Base-by-base conservation (phyloP, 495 filamentous ascomycete genomes). In the Amorphotheca resinae region DNA sequence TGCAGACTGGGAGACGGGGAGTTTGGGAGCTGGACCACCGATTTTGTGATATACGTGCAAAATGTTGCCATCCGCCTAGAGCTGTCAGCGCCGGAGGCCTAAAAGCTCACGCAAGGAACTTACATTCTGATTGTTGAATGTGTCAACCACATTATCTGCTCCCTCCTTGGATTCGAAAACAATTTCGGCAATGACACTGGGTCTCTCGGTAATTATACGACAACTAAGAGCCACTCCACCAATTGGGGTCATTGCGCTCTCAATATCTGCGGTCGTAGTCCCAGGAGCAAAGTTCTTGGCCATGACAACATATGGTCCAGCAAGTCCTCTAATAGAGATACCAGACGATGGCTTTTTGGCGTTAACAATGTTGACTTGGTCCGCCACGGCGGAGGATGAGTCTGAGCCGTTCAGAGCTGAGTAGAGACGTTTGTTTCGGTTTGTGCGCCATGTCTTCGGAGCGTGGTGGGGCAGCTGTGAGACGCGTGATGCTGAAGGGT, bases 201-300 rank as follows among this genome's bases (percentile, higher is more conserved):
- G 89, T 12, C 66, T 59, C 6, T 76, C 68, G 35, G 76, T 76
- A 12, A 83, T 66, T 14, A 98, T 64, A 30, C 70, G 73, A 60
- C 88, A 94, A 48, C 72, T 76, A 22, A 72, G 55, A 44, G 93
- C 75, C 41, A 78, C 64, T 22, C 85, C 84, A 1, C 78, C 79
- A 2, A 82, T 60, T 1, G 80, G 77, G 31, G 74, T 73, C 65
- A 95, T 72, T 33, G 86, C 87, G 44, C 81, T 78, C 62, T 94
- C 84, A 37, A 96, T 93, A 59, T 98, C 91, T 28, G 84, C 88
- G 1, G 85, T 86, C 3, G 91, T 95, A 2, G 91, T 98, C 28
- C 91, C 91, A 2, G 79, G 79, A 2, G 87, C 87, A 51, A 98
- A 89, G 63, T 96, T 96, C 58, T 79, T 76, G 1, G 80, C 88